Base-by-base conservation (phyloP, 176 grass and related monocot species). In the Coix lacrymajobi region DNA sequence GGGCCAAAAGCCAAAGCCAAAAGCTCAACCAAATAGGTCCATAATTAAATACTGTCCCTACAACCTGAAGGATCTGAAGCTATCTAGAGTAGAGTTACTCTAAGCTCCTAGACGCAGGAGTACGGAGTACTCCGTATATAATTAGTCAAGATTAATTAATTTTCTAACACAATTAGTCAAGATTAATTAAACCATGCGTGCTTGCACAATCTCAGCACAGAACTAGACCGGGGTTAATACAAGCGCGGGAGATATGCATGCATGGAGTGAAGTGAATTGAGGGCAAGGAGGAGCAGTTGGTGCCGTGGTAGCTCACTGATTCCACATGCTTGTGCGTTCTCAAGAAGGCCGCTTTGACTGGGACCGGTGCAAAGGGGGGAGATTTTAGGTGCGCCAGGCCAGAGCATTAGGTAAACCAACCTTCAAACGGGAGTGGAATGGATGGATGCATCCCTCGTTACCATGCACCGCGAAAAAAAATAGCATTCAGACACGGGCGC, bases 321-420 rank as follows among this genome's bases (percentile, higher is more conserved):
- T 76, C 90, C 86, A 86, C 83, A 75, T 26, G 43, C 6, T 22
- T 12, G 56, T 12, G 56, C 56, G 56, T 5, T 66, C 62, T 31
- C 69, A 84, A 84, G 80, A 83, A 36, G 61, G 58, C 73, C 66
- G 67, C 62, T 79, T 83, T 88, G 86, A 86, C 73, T 33, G 90
- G 67, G 83, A 75, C 75, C 45, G 78, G 56, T 82, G 70, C 24
- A 7, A 31, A 29, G n/a, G 61, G n/a, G 61, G 88, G 75, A 58
- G 54, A 58, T 25, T 86, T 87, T 84, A 90, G 84, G 84, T 90
- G 68, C n/a, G 34, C 37, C 6, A 19, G 62, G 60, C 51, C 40
- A 80, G 89, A 72, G 69, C 33, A 87, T 84, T 91, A 87, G 89
- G 89, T 91, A 36, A 87, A 91, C 89, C 66, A 87, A 91, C 67